Conservation (phyloP, 2,329 filamentous ascomycete species). For the Thyridium curvatum region DNA sequence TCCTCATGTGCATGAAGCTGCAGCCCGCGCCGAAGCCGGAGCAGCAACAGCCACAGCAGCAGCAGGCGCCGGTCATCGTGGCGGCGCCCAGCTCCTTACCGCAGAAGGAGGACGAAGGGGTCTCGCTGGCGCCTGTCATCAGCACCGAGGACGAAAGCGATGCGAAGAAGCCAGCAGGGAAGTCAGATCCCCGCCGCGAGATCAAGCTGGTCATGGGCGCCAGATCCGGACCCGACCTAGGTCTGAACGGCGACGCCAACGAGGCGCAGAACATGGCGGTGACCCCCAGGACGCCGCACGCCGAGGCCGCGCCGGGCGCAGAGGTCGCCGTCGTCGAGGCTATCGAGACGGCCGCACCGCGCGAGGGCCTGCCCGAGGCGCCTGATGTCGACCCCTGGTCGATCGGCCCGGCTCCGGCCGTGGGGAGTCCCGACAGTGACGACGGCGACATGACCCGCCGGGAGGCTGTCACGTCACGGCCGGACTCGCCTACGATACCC, state of each 20-base stretch:
- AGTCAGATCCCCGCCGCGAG: no score
- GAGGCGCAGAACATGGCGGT: not conserved
- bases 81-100: not conserved
- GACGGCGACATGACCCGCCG: no score
- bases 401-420: no score
- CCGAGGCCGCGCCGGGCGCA: not conserved
- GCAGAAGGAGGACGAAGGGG: no score
- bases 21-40: slow-evolving; percentile 15
- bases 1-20: slow-evolving; percentile 48
- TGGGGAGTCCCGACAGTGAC: no score
- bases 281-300: not conserved
- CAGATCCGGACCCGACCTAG: slow-evolving; percentile 10
- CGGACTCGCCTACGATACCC: slow-evolving; percentile 13
- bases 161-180: no score
- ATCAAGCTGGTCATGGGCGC: slow-evolving; percentile 7
- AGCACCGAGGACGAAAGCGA: no score
- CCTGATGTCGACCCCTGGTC: no score
- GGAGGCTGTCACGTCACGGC: not conserved
- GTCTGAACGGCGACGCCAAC: slow-evolving; percentile 5
- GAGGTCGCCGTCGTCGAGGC: no score
- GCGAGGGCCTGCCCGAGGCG: no score
- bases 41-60: slow-evolving; percentile 7
- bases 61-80: slow-evolving; percentile 6
- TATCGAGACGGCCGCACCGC: no score
- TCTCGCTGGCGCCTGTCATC: no score